Percentiles rank a stretch among this genome's conserved stretches.
phyloP scores from a whole-genome alignment of 352 stramenopile genomes.

The Phytophthora meadii region DNA sequence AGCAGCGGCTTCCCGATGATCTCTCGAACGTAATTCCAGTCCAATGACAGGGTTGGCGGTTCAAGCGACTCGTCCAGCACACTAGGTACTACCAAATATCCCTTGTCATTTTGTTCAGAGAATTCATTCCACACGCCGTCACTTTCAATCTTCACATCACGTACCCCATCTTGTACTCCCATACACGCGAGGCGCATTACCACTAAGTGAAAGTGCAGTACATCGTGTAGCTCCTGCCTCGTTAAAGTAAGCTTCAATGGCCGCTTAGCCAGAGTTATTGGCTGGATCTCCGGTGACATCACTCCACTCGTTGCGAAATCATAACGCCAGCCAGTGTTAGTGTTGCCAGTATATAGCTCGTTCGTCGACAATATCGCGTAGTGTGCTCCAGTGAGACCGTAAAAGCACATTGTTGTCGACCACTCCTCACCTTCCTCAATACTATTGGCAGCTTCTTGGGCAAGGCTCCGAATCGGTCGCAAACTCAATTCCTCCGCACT shows the following conservation, averaged over 20 bases:
- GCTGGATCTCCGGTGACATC: conserved; percentile 68
- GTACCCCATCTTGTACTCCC: conserved; percentile 72
- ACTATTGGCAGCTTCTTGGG: conserved; percentile 23
- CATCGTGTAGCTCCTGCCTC: conserved; percentile 64
- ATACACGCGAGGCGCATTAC: conserved; percentile 85
- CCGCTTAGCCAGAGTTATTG: conserved; percentile 65
- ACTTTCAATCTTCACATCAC: conserved; percentile 66
- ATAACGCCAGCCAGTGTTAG: conserved; percentile 82
- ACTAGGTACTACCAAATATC: conserved; percentile 84
- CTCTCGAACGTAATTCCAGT: conserved; percentile 73
- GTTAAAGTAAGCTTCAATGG: conserved; percentile 52
- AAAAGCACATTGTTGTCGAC: conserved; percentile 80
- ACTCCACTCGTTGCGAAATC: conserved; percentile 83
- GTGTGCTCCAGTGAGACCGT: conserved; percentile 67
- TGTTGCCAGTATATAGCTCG: conserved; percentile 83
- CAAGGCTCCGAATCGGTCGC: conserved; percentile 63
- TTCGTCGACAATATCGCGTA: conserved; percentile 83
- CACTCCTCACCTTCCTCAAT: conserved; percentile 43
- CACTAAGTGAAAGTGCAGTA: conserved; percentile 79
- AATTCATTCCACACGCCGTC: conserved; percentile 84
- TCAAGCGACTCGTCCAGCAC: conserved; percentile 32
- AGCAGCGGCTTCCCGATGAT: conserved; percentile 74
- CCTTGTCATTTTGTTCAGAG: conserved; percentile 89
- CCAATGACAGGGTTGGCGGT: conserved; percentile 39
- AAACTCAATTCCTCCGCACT: conserved; percentile 78